Conservation (phyloP, 1,139 yeast species). For the Magnusiomyces suaveolens region DNA sequence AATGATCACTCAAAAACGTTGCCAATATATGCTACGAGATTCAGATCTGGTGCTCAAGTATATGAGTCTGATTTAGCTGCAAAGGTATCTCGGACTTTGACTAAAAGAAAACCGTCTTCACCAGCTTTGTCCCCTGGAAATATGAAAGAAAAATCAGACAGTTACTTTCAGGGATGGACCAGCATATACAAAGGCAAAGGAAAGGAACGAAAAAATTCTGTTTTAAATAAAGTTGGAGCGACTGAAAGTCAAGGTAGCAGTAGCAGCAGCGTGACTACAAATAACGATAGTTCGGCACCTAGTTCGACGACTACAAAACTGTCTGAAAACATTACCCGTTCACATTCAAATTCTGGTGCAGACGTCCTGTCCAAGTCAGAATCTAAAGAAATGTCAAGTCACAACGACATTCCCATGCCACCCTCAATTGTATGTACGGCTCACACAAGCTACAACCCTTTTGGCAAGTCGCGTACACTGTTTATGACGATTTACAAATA, state of each 20-base stretch:
- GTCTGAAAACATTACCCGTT: neutral
- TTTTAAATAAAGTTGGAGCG: too few relatives aligned
- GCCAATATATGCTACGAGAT: conserved; percentile 13
- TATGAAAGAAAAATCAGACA: neutral
- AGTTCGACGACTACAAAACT: neutral
- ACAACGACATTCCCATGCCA: conserved; percentile 8
- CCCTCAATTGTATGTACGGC: conserved; percentile 9
- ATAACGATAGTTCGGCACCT: neutral
- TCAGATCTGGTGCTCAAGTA: conserved; percentile 12
- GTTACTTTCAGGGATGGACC: neutral
- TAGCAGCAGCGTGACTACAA: neutral
- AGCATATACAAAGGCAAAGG: conserved; percentile 1
- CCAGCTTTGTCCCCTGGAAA: neutral
- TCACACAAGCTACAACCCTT: conserved; percentile 8
- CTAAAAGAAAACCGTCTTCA: neutral
- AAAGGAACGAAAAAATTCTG: neutral
- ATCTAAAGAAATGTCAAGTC: neutral
- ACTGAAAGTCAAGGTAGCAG: too few relatives aligned
- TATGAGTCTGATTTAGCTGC: conserved; percentile 13
- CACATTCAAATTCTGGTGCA: neutral
- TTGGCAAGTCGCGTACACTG: conserved; percentile 5
- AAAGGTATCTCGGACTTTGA: conserved; percentile 9
- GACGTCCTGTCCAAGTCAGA: neutral
- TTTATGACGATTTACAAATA: conserved; percentile 12
- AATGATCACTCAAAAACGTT: conserved; percentile 3